These are phyloP conservation scores for Talaromyces adpressus DNA, from an alignment of 495 filamentous ascomycete genomes.

Conservation along the genomic window DNA sequence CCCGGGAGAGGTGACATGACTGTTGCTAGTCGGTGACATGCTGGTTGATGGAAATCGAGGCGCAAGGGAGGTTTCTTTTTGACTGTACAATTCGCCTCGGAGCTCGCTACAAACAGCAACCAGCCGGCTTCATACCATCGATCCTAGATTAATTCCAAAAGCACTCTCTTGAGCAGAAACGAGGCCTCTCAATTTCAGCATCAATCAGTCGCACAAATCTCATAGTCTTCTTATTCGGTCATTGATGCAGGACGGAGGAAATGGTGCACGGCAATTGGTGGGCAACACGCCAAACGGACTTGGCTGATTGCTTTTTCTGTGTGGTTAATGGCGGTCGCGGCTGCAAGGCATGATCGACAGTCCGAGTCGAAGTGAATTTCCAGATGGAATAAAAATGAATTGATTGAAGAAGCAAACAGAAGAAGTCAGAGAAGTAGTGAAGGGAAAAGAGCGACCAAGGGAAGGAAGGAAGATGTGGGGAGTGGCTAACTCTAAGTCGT, in stretches of 20 bases:
- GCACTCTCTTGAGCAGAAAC: neutral
- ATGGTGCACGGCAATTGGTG: constrained; percentile 8
- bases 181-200: neutral
- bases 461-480: neutral
- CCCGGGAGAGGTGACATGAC: constrained; percentile 36
- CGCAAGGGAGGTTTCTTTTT: neutral
- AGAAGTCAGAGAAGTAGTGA: neutral
- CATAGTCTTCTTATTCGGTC: neutral
- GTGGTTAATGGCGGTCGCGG: neutral
- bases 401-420: neutral
- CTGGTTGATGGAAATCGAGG: neutral
- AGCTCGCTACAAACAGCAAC: neutral
- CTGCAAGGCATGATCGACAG: constrained; percentile 1
- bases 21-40: constrained; percentile 9
- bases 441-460: neutral
- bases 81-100: neutral
- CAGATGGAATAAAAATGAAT: neutral
- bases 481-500: neutral
- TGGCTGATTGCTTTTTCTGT: constrained; percentile 4
- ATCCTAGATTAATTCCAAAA: neutral
- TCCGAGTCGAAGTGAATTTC: neutral
- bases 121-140: neutral
- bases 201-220: neutral
- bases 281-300: neutral
- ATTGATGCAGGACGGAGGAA: neutral